phyloP scores from a whole-genome alignment of 305 asterid species.

The Rubia balearica region DNA sequence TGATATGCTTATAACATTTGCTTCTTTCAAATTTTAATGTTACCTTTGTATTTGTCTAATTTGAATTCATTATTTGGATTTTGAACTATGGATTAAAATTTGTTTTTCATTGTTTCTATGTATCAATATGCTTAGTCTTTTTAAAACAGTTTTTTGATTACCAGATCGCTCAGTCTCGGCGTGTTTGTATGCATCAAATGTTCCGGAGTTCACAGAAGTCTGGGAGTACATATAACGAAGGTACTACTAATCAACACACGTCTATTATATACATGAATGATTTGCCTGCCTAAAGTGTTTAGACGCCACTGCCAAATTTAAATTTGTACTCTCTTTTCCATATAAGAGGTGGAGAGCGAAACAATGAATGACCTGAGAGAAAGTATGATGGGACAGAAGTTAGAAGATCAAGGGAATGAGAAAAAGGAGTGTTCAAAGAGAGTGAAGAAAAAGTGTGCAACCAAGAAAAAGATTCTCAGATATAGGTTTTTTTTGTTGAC shows the following conservation, averaged over 20 bases:
- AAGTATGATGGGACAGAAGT: background rate
- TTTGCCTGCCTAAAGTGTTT: background rate
- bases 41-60: background rate
- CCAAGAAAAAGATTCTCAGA: background rate
- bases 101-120: background rate
- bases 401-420: no score
- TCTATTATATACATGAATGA: background rate
- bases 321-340: background rate
- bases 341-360: background rate
- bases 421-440: background rate
- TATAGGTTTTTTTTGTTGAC: no score
- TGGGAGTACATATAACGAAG: constrained; percentile 94
- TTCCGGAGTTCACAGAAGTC: constrained; percentile 95
- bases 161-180: constrained; percentile 71
- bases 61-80: background rate
- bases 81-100: background rate
- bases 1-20: background rate
- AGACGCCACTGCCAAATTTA: background rate
- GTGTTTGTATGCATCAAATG: constrained; percentile 93
- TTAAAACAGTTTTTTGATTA: constrained; percentile 22
- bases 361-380: background rate
- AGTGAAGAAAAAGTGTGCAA: background rate
- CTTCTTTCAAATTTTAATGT: background rate
- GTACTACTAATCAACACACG: constrained; percentile 21
- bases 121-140: background rate